A percentile compares a stretch with the other conserved stretches of the same genome.
phyloP scores from a whole-genome alignment of 78 protist genomes.

The Trichosphaerium sp. region DNA sequence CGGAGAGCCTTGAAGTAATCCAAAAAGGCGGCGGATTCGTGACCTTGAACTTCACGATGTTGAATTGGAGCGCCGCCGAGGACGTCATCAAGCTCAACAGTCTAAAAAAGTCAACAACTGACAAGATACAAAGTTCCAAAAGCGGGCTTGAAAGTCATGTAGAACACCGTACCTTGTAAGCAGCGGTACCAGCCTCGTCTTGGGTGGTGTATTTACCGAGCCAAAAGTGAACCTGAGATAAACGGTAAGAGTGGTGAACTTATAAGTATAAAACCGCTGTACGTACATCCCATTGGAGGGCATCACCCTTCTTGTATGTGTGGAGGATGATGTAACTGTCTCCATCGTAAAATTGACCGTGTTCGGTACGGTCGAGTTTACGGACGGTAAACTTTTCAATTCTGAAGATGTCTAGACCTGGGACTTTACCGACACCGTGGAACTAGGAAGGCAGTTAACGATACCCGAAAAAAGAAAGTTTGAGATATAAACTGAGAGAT shows the following conservation, averaged over 20 bases:
- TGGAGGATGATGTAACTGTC: constrained; percentile 66
- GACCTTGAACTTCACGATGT: constrained; percentile 23
- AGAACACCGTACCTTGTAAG: too few relatives aligned
- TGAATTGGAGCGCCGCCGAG: constrained; percentile 40
- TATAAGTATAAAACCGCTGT: neutral
- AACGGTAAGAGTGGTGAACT: neutral
- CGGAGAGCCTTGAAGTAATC: neutral
- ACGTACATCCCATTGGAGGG: constrained; percentile 1
- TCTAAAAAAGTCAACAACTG: too few relatives aligned
- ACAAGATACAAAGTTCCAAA: too few relatives aligned
- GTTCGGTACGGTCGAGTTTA: too few relatives aligned
- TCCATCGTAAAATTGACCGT: constrained; percentile 52
- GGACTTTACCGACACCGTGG: neutral
- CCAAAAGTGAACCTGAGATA: constrained; percentile 39
- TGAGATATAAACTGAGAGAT: too few relatives aligned
- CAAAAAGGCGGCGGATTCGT: constrained; percentile 10
- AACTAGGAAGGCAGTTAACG: too few relatives aligned
- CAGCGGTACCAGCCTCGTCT: constrained; percentile 71
- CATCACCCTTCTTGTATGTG: constrained; percentile 9
- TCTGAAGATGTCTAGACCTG: constrained; percentile 35
- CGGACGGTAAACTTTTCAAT: constrained; percentile 17
- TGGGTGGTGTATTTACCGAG: constrained; percentile 52
- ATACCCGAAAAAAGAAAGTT: too few relatives aligned
- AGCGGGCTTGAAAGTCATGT: too few relatives aligned
- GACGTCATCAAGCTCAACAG: constrained; percentile 73